A percentile compares a stretch with the other conserved stretches of the same genome.
phyloP scores from a whole-genome alignment of 345 rosid species.

The Cardiospermum halicacabum region DNA sequence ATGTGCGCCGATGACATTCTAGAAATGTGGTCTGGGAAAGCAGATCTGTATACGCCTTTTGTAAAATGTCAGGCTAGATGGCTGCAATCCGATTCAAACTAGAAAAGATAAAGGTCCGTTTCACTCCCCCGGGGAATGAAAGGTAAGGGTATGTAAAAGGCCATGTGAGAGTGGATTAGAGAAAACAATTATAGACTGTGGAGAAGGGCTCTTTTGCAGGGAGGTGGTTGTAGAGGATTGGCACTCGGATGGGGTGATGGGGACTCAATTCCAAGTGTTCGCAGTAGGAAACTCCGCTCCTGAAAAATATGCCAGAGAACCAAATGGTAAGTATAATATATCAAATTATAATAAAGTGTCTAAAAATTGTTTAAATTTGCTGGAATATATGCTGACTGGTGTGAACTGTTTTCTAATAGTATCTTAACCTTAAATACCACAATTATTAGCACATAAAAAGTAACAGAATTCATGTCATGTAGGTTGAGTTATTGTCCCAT shows the following conservation, averaged over 20 bases:
- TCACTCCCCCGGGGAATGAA: conserved; percentile 20
- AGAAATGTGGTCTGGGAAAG: conserved; percentile 43
- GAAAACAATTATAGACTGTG: conserved; percentile 60
- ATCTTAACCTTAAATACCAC: background rate
- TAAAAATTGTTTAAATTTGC: too few relatives aligned
- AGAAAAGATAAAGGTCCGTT: conserved; percentile 20
- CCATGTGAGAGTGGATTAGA: conserved; percentile 28
- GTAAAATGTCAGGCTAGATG: conserved; percentile 76
- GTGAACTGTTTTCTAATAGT: background rate
- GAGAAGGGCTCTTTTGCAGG: conserved; percentile 96
- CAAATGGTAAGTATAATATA: conserved; percentile 20
- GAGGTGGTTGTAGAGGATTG: conserved; percentile 69
- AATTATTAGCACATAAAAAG: background rate
- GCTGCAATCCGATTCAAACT: conserved; percentile 53
- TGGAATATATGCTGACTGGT: too few relatives aligned
- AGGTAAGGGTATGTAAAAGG: conserved; percentile 17
- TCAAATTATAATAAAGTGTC: conserved; percentile 2
- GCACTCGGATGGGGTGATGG: conserved; percentile 51
- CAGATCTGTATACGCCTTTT: conserved; percentile 60
- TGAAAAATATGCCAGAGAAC: conserved; percentile 31
- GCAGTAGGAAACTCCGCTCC: conserved; percentile 90
- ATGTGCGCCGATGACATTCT: conserved; percentile 72
- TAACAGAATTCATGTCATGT: background rate
- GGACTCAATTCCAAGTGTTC: conserved; percentile 89
- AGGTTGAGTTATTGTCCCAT: background rate